phyloP scores from a whole-genome alignment of 768 basidiomycete genomes.

The Collybiopsis confluens region DNA sequence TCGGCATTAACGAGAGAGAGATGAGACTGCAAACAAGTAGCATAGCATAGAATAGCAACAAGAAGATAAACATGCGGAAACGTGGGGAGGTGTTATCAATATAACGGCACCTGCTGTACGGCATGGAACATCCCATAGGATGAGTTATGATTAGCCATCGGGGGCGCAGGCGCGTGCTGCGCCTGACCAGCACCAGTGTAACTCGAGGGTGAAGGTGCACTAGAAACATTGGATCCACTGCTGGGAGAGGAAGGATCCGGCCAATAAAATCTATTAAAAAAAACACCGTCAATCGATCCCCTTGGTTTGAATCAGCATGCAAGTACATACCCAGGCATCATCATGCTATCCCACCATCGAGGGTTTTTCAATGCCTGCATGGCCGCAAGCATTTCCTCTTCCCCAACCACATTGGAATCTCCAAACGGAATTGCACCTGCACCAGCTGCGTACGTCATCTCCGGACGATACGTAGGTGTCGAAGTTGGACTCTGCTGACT shows the following conservation, averaged over 20 bases:
- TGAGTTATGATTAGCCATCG: background rate
- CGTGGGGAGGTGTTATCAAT: background rate
- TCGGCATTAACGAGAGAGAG: background rate
- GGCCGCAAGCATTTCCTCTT: constrained; percentile 60
- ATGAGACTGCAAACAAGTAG: background rate
- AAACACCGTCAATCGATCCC: too few species aligned
- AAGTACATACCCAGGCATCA: constrained; percentile 82
- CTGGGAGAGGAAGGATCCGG: constrained; percentile 23
- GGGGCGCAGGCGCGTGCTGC: background rate
- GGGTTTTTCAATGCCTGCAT: constrained; percentile 72
- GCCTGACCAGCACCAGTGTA: background rate
- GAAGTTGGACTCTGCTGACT: constrained; percentile 18
- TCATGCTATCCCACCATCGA: constrained; percentile 73
- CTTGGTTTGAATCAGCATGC: too few species aligned
- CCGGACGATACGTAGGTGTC: constrained; percentile 42
- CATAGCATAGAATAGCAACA: background rate
- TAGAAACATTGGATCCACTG: background rate
- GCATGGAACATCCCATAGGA: constrained; percentile 4
- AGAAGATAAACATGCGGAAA: background rate
- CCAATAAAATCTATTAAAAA: constrained; percentile 24
- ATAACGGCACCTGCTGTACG: constrained; percentile 4
- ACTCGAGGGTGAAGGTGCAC: background rate
- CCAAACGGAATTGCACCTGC: constrained; percentile 37
- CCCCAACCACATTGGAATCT: constrained; percentile 34
- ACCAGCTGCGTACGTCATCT: constrained; percentile 39